These are phyloP conservation scores for Lichtheimia ornata DNA, from an alignment of 371 early-diverging fungal species.

Conservation along the genomic window DNA sequence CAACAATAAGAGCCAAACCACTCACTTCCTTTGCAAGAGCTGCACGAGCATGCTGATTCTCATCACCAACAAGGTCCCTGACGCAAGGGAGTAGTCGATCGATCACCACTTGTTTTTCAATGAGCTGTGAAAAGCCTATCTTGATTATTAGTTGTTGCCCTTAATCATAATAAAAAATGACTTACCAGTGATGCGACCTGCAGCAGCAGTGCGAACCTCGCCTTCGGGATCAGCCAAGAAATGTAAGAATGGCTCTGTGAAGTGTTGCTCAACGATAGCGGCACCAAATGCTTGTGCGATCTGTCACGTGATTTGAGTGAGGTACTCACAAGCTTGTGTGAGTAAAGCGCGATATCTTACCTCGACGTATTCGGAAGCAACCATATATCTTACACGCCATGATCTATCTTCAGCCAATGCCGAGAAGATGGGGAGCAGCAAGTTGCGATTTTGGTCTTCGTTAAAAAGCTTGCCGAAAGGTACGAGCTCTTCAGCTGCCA, in stretches of 20 bases:
- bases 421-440: constrained; percentile 74
- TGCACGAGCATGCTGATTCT: constrained; percentile 95
- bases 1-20: constrained; percentile 92
- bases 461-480: constrained; percentile 85
- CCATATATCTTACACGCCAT: constrained; percentile 98
- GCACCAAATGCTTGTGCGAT: constrained; percentile 81
- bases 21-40: constrained; percentile 95
- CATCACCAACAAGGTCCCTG: constrained; percentile 88
- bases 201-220: constrained; percentile 95
- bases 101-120: constrained; percentile 79
- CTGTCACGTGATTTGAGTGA: constrained; percentile 34
- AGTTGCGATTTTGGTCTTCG: constrained; percentile 73
- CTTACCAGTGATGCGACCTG: constrained; percentile 83
- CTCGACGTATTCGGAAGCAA: constrained; percentile 94
- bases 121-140: constrained; percentile 80
- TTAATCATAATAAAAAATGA: not conserved
- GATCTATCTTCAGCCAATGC: constrained; percentile 88
- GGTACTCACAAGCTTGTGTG: not conserved
- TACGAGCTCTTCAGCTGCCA: constrained; percentile 90
- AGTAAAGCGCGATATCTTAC: constrained; percentile 38
- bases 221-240: constrained; percentile 94
- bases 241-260: constrained; percentile 74
- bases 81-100: constrained; percentile 87
- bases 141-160: not conserved
- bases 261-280: constrained; percentile 73